These are phyloP conservation scores for Physcia stellaris DNA, from an alignment of 495 filamentous ascomycete genomes.

Conservation along the genomic window DNA sequence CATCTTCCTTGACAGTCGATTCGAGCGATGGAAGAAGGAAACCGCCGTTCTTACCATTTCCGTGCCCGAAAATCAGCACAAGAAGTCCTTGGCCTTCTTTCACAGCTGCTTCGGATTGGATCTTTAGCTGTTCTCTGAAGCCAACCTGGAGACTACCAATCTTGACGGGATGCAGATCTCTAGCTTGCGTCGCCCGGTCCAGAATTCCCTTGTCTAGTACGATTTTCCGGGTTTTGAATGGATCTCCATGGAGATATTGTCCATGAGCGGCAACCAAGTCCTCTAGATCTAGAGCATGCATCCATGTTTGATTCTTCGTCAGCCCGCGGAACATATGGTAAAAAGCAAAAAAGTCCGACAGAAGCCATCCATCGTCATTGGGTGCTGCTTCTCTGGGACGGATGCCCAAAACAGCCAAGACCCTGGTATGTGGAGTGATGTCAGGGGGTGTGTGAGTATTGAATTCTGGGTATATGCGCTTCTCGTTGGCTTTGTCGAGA, in stretches of 20 bases:
- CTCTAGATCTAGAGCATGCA: constrained; percentile 12
- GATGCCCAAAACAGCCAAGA: constrained; percentile 18
- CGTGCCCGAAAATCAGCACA: constrained; percentile 18
- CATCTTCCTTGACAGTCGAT: constrained; percentile 5
- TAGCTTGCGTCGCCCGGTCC: constrained; percentile 5
- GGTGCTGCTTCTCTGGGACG: constrained; percentile 7
- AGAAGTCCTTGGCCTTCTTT: constrained; percentile 11
- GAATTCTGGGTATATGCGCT: no score
- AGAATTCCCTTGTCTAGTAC: constrained; percentile 15
- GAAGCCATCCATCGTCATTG: constrained; percentile 16
- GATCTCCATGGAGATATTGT: constrained; percentile 15
- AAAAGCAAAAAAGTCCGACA: constrained; percentile 19
- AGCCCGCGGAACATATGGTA: constrained; percentile 15
- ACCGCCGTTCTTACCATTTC: constrained; percentile 11
- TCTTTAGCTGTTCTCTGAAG: constrained; percentile 11
- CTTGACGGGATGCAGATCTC: constrained; percentile 3
- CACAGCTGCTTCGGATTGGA: constrained; percentile 13
- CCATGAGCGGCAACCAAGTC: constrained; percentile 12
- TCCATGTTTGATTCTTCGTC: constrained; percentile 15
- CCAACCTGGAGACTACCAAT: constrained; percentile 10
- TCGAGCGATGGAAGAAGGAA: constrained; percentile 11
- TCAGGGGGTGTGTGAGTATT: constrained; percentile 14
- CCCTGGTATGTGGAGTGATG: constrained; percentile 12
- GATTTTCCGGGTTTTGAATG: constrained; percentile 15
- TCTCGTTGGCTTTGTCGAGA: no score